Conservation (phyloP, 441 rosid species). For the Erysimum pusillum region DNA sequence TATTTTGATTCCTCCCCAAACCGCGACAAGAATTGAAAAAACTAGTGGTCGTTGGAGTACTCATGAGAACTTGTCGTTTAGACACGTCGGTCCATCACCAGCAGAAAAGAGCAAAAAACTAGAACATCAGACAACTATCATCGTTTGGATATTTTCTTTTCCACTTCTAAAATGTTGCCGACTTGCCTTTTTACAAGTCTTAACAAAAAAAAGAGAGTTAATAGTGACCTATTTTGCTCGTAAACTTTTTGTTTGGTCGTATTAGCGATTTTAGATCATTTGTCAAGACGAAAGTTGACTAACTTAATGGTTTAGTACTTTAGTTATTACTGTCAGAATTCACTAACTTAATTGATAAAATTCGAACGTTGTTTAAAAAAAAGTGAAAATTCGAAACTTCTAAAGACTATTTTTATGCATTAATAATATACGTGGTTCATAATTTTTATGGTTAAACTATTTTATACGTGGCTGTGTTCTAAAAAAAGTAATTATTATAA, state of each 20-base stretch:
- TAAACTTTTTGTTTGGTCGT: neutral
- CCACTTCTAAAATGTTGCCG: constrained; percentile 15
- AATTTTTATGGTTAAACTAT: neutral
- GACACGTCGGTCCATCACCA: constrained; percentile 19
- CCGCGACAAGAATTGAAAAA: neutral
- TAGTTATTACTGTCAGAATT: neutral
- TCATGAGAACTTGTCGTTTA: constrained; percentile 8
- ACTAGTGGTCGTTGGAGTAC: constrained; percentile 28
- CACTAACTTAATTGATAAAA: neutral
- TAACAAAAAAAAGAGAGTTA: neutral
- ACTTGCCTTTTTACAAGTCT: neutral
- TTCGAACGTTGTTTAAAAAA: neutral
- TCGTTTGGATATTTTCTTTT: constrained; percentile 13
- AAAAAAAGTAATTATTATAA: no score
- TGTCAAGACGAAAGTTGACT: neutral
- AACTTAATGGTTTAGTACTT: neutral
- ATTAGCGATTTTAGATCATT: neutral
- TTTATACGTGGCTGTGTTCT: no score
- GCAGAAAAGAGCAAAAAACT: constrained; percentile 15
- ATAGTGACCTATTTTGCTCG: neutral
- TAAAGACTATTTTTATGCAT: neutral
- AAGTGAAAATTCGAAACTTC: neutral
- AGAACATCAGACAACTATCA: constrained; percentile 19
- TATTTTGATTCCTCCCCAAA: constrained; percentile 19
- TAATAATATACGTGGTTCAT: neutral